These are phyloP conservation scores for Claviceps spartinae DNA, from an alignment of 2,329 filamentous ascomycete genomes.

Conservation along the genomic window DNA sequence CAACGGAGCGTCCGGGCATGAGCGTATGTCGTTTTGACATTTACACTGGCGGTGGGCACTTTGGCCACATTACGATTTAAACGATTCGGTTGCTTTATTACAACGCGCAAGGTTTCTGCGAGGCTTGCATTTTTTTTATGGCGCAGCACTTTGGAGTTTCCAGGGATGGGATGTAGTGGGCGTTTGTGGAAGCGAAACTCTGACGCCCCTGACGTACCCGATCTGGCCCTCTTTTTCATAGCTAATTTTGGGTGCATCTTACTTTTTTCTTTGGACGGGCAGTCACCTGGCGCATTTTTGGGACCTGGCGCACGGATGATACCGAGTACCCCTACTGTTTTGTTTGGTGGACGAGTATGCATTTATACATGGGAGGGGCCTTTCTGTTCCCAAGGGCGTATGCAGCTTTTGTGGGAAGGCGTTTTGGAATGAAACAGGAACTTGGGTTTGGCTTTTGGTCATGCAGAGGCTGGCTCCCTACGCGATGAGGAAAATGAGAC, in stretches of 20 bases:
- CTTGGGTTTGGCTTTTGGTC: neutral
- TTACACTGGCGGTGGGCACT: too few relatives aligned
- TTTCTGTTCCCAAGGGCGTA: too few relatives aligned
- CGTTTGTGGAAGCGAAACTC: neutral
- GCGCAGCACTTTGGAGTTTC: neutral
- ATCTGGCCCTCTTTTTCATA: neutral
- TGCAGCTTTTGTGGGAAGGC: neutral
- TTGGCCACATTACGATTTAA: neutral
- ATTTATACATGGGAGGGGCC: neutral
- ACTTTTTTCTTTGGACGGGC: neutral
- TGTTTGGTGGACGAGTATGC: neutral
- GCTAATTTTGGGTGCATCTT: neutral
- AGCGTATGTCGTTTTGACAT: constrained; percentile 1
- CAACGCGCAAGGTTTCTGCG: neutral
- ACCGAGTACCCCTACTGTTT: neutral
- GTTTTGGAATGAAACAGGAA: neutral
- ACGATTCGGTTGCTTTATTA: neutral
- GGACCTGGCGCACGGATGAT: neutral
- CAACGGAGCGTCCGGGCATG: constrained; percentile 27
- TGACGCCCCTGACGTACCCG: neutral
- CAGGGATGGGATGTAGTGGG: neutral
- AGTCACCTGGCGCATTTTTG: neutral
- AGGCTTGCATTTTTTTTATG: neutral
- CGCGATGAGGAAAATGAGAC: too few relatives aligned
- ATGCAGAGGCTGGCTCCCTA: neutral